Base-by-base conservation (phyloP, 495 filamentous ascomycete species). In the Aspergillus diversus region DNA sequence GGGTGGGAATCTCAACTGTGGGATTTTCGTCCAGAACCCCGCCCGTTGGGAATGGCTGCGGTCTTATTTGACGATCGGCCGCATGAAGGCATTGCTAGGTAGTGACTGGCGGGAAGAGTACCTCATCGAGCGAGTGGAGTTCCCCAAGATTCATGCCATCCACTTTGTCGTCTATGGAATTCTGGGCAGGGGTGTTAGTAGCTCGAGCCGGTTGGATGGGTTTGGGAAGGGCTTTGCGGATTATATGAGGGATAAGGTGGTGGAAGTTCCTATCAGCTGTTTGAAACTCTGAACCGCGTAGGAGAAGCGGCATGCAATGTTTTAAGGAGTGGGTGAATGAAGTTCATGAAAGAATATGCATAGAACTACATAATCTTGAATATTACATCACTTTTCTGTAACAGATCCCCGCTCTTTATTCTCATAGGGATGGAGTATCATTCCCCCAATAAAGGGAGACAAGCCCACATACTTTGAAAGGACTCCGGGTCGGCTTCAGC, bases 211-310 rank as follows among this genome's bases (percentile, higher is more conserved):
- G 7, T 58, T 80, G 37, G 83, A 85, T 69, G 75, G 79, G 15
- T 71, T 85, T 53, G 83, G 80, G 1, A 86, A 86, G 68, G 80
- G 81, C 2, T 77, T 83, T 49, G 79, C 73, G 12, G 83, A 85
- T 67, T 84, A 74, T 66, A 37, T 85, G 1, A 70, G 83, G 17
- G 71, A 73, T 61, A 73, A 71, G 52, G 33, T 77, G 58, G 80
- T 84, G n/a, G 73, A 78, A 43, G 54, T 83, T 46, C 83, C 82
- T 27, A 27, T 2, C 21, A 27, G 21, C 21, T 27, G 21, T 1
- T 27, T 27, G 21, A 27, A 27, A 27, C 21, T 27, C 21, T 27
- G 21, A 27, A 27, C 21, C 2, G 21, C 2, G 2, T 27, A 27
- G 21, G 21, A 27, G 21, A 27, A 27, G 21, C 21, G n/a, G n/a